Base-by-base conservation (phyloP, 768 basidiomycete species). In the Boletus sp. region DNA sequence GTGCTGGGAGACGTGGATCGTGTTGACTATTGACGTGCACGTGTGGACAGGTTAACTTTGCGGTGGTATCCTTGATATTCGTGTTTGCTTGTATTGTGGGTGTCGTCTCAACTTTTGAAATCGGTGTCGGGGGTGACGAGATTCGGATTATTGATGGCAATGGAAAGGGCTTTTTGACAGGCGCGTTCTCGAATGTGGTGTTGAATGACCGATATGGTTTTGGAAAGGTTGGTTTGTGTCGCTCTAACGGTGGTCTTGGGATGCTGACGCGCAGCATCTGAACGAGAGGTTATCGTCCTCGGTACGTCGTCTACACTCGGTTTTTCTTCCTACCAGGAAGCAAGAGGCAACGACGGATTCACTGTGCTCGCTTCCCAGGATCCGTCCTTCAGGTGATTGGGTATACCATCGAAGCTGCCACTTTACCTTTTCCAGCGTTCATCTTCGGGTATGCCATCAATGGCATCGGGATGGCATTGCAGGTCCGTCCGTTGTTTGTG, bases 361-460 rank as follows among this genome's bases (percentile, higher is more conserved):
- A 25, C 10, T 14, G 13, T 44, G 17, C 23, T 48, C 41, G 4
- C 19, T 15, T 19, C 37, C 17, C 35, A 70, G 72, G 66, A 10
- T 66, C 70, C 5, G 21, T 65, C 4, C 55, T 64, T 29, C 73
- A 74, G 57, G 50, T 71, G 3, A 57, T 69, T 17, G 68, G 57
- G 5, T 74, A 72, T 50, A 48, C 63, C 9, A 67, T 80, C 21
- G 71, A 75, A 50, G 71, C 72, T n/a, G 67, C 74, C 25, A 72
- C 75, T 8, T 68, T 71, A 7, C 79, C 80, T 5, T 82, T 76
- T 56, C 79, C 78, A 1, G 64, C 74, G 2, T 74, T 79, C 50
- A 72, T 74, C 33, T 54, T 77, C 21, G 71, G 74, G 0, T 81
- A 73, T 57, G 58, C 66, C 23, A 59, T 80, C 51, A 75, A 73